Evolutionary conservation across 257 asterid genomes (phyloP), one percentile per base, ranked within the genome.

Genomic region (Paraleonurus japonicus): DNA sequence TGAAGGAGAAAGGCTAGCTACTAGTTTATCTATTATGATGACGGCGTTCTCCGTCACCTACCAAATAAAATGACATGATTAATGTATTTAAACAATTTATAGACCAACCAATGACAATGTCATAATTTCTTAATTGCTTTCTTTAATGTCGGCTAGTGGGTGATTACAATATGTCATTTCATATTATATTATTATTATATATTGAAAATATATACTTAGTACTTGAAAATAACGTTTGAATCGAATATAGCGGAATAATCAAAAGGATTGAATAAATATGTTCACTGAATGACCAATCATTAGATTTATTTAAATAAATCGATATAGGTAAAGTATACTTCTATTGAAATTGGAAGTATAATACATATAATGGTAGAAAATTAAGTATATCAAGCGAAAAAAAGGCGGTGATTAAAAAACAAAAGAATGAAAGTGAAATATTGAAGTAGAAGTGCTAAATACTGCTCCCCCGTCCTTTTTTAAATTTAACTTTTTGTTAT

Each of bases 1-100:
- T 70, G 82, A 81, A 58, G 77, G 71, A 71, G 78, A 78, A 76
- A 76, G 79, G 57, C 72, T 47, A 79, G 50, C 72, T 47, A 79
- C 77, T 73, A n/a, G 61, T 69, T 76, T 62, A 61, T 71, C 79
- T 63, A 78, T 73, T 43, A 69, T 74, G 54, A 43, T 45, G 45
- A 47, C 32, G 33, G 22, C 26, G 1, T 70, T 64, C 30, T 9
- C n/a, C 54, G 17, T 45, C 68, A 75, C 81, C 86, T 43, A 67
- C 83, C 72, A 57, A 73, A 54, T 78, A 77, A 73, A 79, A 72
- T 64, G 80, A 66, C 80, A 65, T 55, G 27, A 24, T 37, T 17
- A 55, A 60, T 58, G 7, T 26, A 45, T 19, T 67, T 28, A 23
- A 58, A 7, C 37, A 50, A 50, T 65, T 39, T 45, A 4, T 41